Base-by-base conservation (phyloP, 352 stramenopile species). In the Phytophthora sansomeana region DNA sequence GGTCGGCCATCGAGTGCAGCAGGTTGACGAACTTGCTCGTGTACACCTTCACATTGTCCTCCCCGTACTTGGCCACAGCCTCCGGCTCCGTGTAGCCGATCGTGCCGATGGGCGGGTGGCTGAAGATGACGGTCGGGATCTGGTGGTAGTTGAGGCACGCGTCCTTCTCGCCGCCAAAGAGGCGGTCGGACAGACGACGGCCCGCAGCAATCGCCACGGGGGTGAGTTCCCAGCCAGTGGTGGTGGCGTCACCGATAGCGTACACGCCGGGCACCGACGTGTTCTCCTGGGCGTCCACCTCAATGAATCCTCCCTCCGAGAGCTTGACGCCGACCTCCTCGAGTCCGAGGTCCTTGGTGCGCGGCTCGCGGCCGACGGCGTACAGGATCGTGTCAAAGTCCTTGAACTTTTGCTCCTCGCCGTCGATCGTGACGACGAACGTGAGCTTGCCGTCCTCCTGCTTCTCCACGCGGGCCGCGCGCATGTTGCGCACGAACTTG, bases 51-150 rank as follows among this genome's bases (percentile, higher is more conserved):
- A 99, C 74, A 70, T 98, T 96, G 32, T 98, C 90, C 52, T 87
- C 62, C 33, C 96, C 96, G 66, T 96, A 98, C 75, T 98, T 93
- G 36, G 79, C 88, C 24, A 97, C 77, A 1, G 96, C 97, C 61
- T 98, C 70, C 1, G 77, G 75, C 76, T 99, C 95, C 6, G 96
- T 98, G 66, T 98, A 90, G 32, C 97, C 97, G 67, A 96, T 89
- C 10, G 96, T 98, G 51, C 94, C 97, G 71, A 99, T 97, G 53
- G 95, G 91, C 28, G 96, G 97, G 80, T 99, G 96, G 44, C 90
- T 98, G 83, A 99, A 99, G 17, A 99, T 93, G 9, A 99, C 96
- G 8, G 96, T 99, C 6, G 97, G 94, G 52, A 99, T 98, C 52
- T 96, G 77, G 56, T 98, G 87, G 80, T 99, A 99, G 66, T 96